Base-by-base conservation (phyloP, 306 rosid genomes). In the Glycine latifolia region DNA sequence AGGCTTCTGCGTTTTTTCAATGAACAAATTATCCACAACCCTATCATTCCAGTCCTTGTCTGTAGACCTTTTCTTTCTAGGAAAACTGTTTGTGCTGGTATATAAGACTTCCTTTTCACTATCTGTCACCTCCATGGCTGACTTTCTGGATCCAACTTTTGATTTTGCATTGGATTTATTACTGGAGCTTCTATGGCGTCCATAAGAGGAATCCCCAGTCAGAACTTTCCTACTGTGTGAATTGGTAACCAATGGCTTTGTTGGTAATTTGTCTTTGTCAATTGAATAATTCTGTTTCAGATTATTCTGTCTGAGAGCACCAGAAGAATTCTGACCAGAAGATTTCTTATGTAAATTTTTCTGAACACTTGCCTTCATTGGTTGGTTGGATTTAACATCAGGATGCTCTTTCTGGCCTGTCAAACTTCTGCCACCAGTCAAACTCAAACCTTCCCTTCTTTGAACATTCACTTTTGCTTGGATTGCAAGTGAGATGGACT, bases 401-500 rank as follows among this genome's bases (percentile, higher is more conserved):
- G 71, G 80, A 69, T 91, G 92, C 71, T 89, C 94, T 72, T 89
- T 91, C 68, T 85, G 91, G 69, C 77, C 85, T 15, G 35, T 82
- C 69, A 82, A 85, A 85, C 71, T 89, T 87, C 88, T 90, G 50
- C 81, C 86, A 74, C 85, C 81, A 65, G 70, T 88, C 82, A 79
- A 63, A 85, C 75, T 92, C 84, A 91, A 89, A 67, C 95, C 91
- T 89, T 93, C 97, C 82, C 99, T 76, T 91, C 79, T 89, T 77
- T 91, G 98, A 83, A 95, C 99, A 85, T 95, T 95, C 82, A 93
- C 99, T 83, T 95, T 95, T 75, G 99, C 99, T 85, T 95, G 99
- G 79, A 95, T 81, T 55, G 99, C 99, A 82, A 95, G 99, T 2
- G 99, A 95, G 76, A 95, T 78, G 54, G 99, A 95, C 87, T 86